Base-by-base conservation (phyloP, 129 eudicot genomes). In the Chrysanthemum seticuspe region DNA sequence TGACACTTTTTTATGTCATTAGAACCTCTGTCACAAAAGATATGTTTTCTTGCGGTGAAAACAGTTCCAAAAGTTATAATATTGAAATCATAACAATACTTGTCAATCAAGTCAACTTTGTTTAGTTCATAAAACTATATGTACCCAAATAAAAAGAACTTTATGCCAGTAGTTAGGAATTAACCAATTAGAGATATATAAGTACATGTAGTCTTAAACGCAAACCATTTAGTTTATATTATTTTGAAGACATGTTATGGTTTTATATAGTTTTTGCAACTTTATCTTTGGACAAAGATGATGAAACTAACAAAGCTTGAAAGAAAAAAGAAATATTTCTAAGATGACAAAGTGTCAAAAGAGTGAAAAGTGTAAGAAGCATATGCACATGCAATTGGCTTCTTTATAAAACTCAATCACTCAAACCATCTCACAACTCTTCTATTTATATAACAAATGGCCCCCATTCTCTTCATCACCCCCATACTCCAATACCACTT, bases 311-410 rank as follows among this genome's bases (percentile, higher is more conserved):
- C 55, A 72, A 49, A 70, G 68, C 45, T 56, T 64, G 23, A 64
- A 71, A 71, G 10, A 23, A 52, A 53, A 27, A 49, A 48, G 23
- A 15, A 57, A 45, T 56, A 0, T 65, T 62, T 53, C 15, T 29
- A 55, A 47, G 73, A 54, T 65, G 73, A 78, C 72, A 69, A 78
- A 60, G 71, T 62, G 71, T 62, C 11, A 70, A 70, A 77, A 71
- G 67, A 21, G 67, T 71, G 57, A 64, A 78, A 78, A 65, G 78
- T 72, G 66, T 65, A 65, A 78, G 76, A 72, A 65, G 82, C 82
- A 78, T 56, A 65, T 72, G 82, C 82, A 78, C 82, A 72, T 78
- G 82, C 78, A 78, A 36, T 63, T 78, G 78, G 74, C 68, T 72
- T 78, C 49, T 72, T 78, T 72, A 78, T 7, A 40, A 40, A 78